phyloP scores from a whole-genome alignment of 805 yeast genomes.

The Wickerhamiella shivajii region DNA sequence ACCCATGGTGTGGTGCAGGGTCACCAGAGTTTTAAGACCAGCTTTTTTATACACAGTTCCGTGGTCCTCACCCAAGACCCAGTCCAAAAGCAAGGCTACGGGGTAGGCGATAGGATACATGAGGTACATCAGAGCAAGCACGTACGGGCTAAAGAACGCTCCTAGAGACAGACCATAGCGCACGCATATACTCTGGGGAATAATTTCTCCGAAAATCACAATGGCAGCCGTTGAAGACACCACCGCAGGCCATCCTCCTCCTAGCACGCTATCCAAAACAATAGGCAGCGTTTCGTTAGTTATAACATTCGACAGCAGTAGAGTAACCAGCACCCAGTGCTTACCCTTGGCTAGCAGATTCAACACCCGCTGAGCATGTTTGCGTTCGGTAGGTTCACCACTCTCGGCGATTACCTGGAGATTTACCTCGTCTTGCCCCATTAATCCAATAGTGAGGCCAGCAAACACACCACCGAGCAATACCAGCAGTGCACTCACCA shows the following conservation, averaged over 20 bases:
- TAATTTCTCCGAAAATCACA: slow-evolving; percentile 90
- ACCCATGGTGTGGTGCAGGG: slow-evolving; percentile 88
- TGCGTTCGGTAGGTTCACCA: slow-evolving; percentile 55
- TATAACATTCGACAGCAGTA: slow-evolving; percentile 71
- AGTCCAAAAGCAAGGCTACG: slow-evolving; percentile 64
- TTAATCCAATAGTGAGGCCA: slow-evolving; percentile 71
- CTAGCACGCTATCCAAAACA: slow-evolving; percentile 78
- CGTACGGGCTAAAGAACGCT: slow-evolving; percentile 81
- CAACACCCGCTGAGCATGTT: slow-evolving; percentile 58
- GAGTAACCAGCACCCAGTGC: slow-evolving; percentile 91
- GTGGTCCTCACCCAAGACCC: slow-evolving; percentile 83
- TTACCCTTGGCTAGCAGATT: slow-evolving; percentile 65
- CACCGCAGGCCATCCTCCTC: slow-evolving; percentile 97
- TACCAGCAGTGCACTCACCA: slow-evolving; percentile 23
- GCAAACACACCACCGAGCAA: slow-evolving; percentile 29
- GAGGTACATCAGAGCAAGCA: slow-evolving; percentile 64
- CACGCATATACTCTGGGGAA: slow-evolving; percentile 88
- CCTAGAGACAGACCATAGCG: slow-evolving; percentile 88
- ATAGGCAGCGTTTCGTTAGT: slow-evolving; percentile 92
- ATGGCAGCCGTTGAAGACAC: slow-evolving; percentile 84
- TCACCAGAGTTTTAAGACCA: slow-evolving; percentile 85
- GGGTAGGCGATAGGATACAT: slow-evolving; percentile 93
- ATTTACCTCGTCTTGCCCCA: slow-evolving; percentile 97
- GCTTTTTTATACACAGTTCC: slow-evolving; percentile 88
- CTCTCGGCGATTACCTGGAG: slow-evolving; percentile 76